Evolutionary conservation across 805 yeast genomes (phyloP), one percentile per base, ranked within the genome.

Genomic region (Cyberlindnera petersonii): DNA sequence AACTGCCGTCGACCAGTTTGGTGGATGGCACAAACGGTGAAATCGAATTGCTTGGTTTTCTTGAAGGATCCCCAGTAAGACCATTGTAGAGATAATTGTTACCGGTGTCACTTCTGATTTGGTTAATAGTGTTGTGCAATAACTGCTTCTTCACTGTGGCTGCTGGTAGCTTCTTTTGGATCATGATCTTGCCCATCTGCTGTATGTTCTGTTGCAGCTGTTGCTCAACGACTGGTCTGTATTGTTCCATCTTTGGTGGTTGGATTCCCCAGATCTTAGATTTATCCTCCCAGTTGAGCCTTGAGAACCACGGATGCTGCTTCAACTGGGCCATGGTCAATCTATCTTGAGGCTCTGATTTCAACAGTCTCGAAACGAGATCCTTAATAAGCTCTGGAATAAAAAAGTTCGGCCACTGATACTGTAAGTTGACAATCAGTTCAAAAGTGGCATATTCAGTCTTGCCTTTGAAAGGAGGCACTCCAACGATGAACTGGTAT

Each of bases 401-500:
- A 66, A 79, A 67, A 61, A 79, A 74, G 56, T 74, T 69, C 5
- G 85, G 85, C 65, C 83, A 86, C 15, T 74, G 62, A 57, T 82
- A 93, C 40, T 86, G 85, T 24, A 83, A 68, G 31, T 74, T 74
- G 34, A 89, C 86, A 53, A 93, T 93, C 55, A 85, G 84, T 56
- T 85, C 93, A 59, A 85, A 85, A 0, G 91, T 85, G 37, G 79
- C 63, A 52, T 84, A 85, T 55, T 85, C 95, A 50, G 85, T 85
- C 3, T 85, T 71, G 1, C 91, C 94, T 54, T 83, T 84, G 59
- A 85, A 85, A 5, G 95, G 93, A 1, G 97, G 93, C 44, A 73
- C 72, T 0, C 97, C 96, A 48, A 93, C 93, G 14, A 89, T 77
- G 89, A 93, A 86, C 60, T 93, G 98, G 60, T 85, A 93, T 1